Conservation (phyloP, 257 asterid genomes). For the Solanum pinnatisectum region DNA sequence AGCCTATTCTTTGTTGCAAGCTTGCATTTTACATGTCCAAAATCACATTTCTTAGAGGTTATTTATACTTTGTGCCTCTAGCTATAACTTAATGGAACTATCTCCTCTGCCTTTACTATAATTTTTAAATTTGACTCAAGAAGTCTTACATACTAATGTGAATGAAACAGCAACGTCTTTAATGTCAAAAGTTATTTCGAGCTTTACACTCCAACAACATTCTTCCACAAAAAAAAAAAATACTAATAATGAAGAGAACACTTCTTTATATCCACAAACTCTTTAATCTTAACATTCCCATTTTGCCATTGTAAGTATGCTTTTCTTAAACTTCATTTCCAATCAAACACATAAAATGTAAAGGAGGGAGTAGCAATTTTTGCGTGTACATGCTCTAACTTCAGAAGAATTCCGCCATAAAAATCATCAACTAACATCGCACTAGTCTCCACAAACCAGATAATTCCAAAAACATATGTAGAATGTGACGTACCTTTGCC, state of each 20-base stretch:
- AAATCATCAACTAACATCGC: neutral
- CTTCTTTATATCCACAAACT: neutral
- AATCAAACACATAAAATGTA: neutral
- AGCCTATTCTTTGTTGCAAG: neutral
- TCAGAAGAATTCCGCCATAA: neutral
- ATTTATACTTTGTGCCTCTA: neutral
- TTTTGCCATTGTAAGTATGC: neutral
- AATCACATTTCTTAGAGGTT: neutral
- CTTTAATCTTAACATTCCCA: neutral
- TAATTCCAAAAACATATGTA: neutral
- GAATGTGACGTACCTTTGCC: constrained; percentile 61
- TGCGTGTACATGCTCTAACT: neutral
- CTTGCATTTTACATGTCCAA: neutral
- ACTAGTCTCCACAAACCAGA: neutral
- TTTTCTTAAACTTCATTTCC: neutral
- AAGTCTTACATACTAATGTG: neutral
- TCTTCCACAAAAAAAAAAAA: neutral
- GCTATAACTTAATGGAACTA: neutral
- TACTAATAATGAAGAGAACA: neutral
- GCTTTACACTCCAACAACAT: neutral
- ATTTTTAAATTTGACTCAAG: neutral
- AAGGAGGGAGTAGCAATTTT: neutral
- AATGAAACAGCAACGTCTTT: neutral
- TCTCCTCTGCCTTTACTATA: neutral
- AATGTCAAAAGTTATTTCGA: neutral